Percentiles rank a stretch among this genome's conserved stretches.
Evolutionary conservation across 192 early-diverging fungal species (phyloP).

Genomic region (Coemansia sp.): DNA sequence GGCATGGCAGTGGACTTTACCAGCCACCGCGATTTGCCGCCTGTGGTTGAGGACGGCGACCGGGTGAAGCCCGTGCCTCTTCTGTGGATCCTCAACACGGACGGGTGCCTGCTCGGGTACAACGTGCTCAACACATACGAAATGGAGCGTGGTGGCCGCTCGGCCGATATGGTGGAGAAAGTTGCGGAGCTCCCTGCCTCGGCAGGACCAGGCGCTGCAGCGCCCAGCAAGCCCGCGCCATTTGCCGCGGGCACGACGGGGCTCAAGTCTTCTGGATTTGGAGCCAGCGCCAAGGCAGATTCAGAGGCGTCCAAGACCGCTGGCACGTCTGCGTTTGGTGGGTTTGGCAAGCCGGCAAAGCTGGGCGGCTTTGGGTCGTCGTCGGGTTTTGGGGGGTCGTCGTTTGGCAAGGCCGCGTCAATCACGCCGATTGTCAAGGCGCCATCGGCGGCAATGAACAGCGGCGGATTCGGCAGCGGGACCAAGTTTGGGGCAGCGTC

Average conservation of each 20-base stretch:
- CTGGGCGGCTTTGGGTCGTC: no score
- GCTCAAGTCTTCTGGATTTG: slow-evolving; percentile 7
- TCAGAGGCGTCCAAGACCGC: background rate
- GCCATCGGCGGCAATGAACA: slow-evolving; percentile 5
- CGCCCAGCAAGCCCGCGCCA: slow-evolving; percentile 4
- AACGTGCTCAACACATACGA: slow-evolving; percentile 56
- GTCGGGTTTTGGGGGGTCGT: slow-evolving; percentile 22
- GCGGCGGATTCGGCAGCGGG: slow-evolving; percentile 32
- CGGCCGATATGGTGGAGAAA: slow-evolving; percentile 36
- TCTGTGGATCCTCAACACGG: slow-evolving; percentile 63
- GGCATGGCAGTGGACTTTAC: slow-evolving; percentile 76
- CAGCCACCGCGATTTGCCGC: slow-evolving; percentile 49
- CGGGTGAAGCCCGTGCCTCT: slow-evolving; percentile 59
- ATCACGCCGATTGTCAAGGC: slow-evolving; percentile 16
- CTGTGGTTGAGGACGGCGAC: slow-evolving; percentile 50
- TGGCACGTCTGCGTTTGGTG: slow-evolving; percentile 1
- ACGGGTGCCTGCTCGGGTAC: slow-evolving; percentile 60
- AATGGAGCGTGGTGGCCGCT: slow-evolving; percentile 34
- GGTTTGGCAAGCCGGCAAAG: no score
- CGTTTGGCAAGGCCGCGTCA: no score
- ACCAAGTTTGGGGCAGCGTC: slow-evolving; percentile 13
- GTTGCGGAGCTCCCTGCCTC: slow-evolving; percentile 12
- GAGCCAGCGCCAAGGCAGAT: background rate
- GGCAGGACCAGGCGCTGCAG: background rate
- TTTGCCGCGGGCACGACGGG: slow-evolving; percentile 8